Evolutionary conservation across 2,329 filamentous ascomycete genomes (phyloP).

Genomic region (Aquanectria penicillioides): DNA sequence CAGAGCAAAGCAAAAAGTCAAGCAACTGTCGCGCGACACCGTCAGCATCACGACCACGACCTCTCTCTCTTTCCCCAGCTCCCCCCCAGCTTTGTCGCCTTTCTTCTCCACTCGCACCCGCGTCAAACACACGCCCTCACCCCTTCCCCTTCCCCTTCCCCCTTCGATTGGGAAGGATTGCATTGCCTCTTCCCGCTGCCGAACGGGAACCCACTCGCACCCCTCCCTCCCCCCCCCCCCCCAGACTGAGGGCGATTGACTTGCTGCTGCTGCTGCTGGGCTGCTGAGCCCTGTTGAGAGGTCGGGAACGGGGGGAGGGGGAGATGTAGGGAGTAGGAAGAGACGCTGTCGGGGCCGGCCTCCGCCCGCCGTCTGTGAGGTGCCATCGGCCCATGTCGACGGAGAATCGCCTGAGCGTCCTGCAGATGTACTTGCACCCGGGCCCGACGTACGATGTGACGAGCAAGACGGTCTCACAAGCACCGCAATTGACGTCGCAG

Average conservation of each 20-base stretch:
- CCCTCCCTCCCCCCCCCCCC: not conserved
- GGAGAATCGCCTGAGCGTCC: constrained; percentile 39
- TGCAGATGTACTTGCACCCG: constrained; percentile 28
- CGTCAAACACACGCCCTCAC: too few species aligned
- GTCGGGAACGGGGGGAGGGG: not conserved
- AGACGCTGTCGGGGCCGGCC: constrained; percentile 26
- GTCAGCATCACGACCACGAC: not conserved
- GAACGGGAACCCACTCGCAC: constrained; percentile 2
- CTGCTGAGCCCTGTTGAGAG: constrained; percentile 3
- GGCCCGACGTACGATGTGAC: constrained; percentile 16
- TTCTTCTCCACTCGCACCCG: constrained; percentile 1
- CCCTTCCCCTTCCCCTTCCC: not conserved
- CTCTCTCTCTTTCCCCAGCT: not conserved
- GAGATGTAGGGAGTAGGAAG: not conserved
- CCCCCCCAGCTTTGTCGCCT: not conserved
- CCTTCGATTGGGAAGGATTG: not conserved
- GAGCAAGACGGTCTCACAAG: constrained; percentile 1
- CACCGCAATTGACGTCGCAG: not conserved
- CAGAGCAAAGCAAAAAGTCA: too few species aligned
- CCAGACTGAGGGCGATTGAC: not conserved
- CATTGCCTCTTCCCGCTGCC: constrained; percentile 6
- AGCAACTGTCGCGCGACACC: not conserved
- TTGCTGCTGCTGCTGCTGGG: not conserved
- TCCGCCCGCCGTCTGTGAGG: constrained; percentile 17
- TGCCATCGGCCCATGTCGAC: constrained; percentile 38